Conservation (phyloP, 148 eudicot species). For the Tetragonia tetragonoides region DNA sequence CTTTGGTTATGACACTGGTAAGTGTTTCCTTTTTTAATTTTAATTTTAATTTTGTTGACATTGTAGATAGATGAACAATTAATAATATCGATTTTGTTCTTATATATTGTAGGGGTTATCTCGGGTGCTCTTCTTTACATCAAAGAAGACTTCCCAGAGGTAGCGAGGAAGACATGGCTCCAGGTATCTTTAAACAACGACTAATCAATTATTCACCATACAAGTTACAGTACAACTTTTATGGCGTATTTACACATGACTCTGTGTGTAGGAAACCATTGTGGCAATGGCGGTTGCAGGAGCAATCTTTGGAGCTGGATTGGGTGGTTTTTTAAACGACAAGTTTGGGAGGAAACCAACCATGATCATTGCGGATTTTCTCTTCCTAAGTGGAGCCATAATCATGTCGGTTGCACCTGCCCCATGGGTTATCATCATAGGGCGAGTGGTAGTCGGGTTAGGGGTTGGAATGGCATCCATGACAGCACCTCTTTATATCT, state of each 20-base stretch:
- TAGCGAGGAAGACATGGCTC: conserved; percentile 32
- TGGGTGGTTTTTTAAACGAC: conserved; percentile 49
- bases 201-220: too few species aligned
- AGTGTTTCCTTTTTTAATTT: too few species aligned
- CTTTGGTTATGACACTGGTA: conserved; percentile 48
- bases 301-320: conserved; percentile 45
- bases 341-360: conserved; percentile 5
- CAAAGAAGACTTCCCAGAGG: conserved; percentile 34
- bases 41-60: too few species aligned
- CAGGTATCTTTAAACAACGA: conserved; percentile 25
- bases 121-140: conserved; percentile 53
- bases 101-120: conserved; percentile 37
- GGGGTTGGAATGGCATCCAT: conserved; percentile 61
- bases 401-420: conserved; percentile 41
- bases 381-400: conserved; percentile 39
- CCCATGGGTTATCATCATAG: conserved; percentile 39
- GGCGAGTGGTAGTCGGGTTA: conserved; percentile 43
- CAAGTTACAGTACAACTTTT: too few species aligned
- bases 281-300: conserved; percentile 60
- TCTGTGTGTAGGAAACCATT: conserved; percentile 33
- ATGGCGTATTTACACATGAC: too few species aligned
- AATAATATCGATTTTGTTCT: background rate
- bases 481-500: conserved; percentile 51
- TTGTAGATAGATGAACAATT: too few species aligned
- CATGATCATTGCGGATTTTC: conserved; percentile 37